Percentiles rank a stretch among this genome's conserved stretches.
Conservation (phyloP, 768 basidiomycete species). For the Phylloporus sp. region DNA sequence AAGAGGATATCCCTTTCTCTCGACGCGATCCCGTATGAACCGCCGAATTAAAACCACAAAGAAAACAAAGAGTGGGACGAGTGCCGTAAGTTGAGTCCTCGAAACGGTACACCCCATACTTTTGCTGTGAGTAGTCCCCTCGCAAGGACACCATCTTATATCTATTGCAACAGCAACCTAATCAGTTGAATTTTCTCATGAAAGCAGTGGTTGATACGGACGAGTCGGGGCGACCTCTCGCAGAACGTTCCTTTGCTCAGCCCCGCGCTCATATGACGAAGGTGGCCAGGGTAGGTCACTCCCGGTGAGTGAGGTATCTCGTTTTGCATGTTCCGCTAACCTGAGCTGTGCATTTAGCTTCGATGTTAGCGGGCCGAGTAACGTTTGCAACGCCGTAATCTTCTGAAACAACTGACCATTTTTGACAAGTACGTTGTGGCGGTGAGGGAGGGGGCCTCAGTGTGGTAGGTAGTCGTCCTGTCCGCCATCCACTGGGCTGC, state of each 20-base stretch:
- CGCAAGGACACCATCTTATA: constrained; percentile 4
- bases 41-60: not conserved
- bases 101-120: constrained; percentile 12
- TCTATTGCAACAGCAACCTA: not conserved
- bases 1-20: constrained; percentile 12
- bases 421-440: too few relatives aligned
- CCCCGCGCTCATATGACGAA: not conserved
- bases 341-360: too few relatives aligned
- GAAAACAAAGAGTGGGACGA: constrained; percentile 1
- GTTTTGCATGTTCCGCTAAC: too few relatives aligned
- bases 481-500: too few relatives aligned
- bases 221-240: too few relatives aligned
- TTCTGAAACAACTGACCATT: too few relatives aligned
- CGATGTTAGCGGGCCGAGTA: too few relatives aligned
- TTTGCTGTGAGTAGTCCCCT: not conserved
- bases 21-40: constrained; percentile 1
- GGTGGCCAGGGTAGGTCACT: not conserved
- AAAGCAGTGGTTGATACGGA: not conserved
- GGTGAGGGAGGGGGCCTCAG: too few relatives aligned
- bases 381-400: too few relatives aligned
- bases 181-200: not conserved
- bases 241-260: not conserved
- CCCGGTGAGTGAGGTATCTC: too few relatives aligned
- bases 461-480: too few relatives aligned
- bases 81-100: not conserved